These are phyloP conservation scores for Boletus coccyginus DNA, from an alignment of 768 basidiomycete species.

Conservation along the genomic window DNA sequence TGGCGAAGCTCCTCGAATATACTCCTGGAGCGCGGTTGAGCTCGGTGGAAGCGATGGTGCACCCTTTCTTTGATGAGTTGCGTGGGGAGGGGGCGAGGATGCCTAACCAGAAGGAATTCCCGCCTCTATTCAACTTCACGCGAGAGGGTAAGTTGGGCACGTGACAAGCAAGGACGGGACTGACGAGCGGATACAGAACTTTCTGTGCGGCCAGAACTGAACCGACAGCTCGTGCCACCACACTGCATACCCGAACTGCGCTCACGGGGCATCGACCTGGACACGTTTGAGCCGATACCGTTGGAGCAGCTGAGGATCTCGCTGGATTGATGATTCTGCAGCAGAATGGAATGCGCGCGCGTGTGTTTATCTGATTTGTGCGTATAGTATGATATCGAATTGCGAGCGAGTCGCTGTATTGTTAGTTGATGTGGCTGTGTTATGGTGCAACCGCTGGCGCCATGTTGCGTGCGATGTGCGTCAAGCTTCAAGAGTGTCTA, in stretches of 20 bases:
- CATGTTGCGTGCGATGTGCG: slow-evolving; percentile 34
- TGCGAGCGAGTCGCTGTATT: slow-evolving; percentile 34
- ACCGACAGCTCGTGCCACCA: slow-evolving; percentile 84
- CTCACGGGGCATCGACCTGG: slow-evolving; percentile 81
- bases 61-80: slow-evolving; percentile 97
- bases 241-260: slow-evolving; percentile 88
- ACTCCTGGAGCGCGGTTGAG: slow-evolving; percentile 93
- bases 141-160: slow-evolving; percentile 72
- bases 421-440: slow-evolving; percentile 21
- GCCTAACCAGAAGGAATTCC: slow-evolving; percentile 97
- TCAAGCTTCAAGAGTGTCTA: slow-evolving; percentile 1
- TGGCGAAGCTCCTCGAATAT: slow-evolving; percentile 93
- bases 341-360: slow-evolving; percentile 24
- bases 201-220: slow-evolving; percentile 93
- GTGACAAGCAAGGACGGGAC: not conserved
- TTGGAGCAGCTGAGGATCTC: slow-evolving; percentile 92
- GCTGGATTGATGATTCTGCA: slow-evolving; percentile 66
- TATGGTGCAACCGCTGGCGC: slow-evolving; percentile 24
- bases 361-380: slow-evolving; percentile 32
- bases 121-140: slow-evolving; percentile 91
- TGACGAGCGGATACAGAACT: slow-evolving; percentile 59
- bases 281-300: slow-evolving; percentile 96
- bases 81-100: slow-evolving; percentile 87
- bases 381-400: slow-evolving; percentile 37
- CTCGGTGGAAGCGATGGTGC: slow-evolving; percentile 87